Conservation (phyloP, 169 alveolate species). For the Babesia divergens region DNA sequence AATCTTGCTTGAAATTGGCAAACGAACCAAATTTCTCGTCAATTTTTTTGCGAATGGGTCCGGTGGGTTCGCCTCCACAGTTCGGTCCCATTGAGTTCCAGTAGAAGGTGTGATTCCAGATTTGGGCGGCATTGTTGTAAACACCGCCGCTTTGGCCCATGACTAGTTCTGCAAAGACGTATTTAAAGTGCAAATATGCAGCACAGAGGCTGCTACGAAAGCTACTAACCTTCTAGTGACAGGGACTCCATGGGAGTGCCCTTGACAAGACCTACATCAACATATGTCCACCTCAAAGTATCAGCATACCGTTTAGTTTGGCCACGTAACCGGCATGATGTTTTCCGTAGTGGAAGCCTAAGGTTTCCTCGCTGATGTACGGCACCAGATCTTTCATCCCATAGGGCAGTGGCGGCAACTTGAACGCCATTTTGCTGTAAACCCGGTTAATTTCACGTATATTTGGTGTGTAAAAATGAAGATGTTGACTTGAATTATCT, state of each 20-base stretch:
- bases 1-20: constrained; percentile 79
- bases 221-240: constrained; percentile 71
- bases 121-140: constrained; percentile 87
- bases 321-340: constrained; percentile 92
- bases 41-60: constrained; percentile 78
- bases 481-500: too few species aligned
- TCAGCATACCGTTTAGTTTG: constrained; percentile 77
- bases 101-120: constrained; percentile 92
- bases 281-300: constrained; percentile 10
- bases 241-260: constrained; percentile 65
- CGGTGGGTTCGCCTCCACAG: constrained; percentile 88
- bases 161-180: constrained; percentile 60
- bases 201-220: constrained; percentile 35
- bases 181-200: background rate
- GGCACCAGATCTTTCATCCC: constrained; percentile 91
- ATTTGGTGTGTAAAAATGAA: too few species aligned
- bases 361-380: constrained; percentile 87
- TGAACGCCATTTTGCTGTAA: constrained; percentile 75
- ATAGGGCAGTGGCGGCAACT: constrained; percentile 89
- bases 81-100: constrained; percentile 91
- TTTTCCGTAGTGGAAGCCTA: constrained; percentile 91
- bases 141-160: constrained; percentile 79
- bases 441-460: too few species aligned
- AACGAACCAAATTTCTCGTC: constrained; percentile 84
- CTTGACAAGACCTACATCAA: constrained; percentile 63